Conservation (phyloP, 2,329 filamentous ascomycete species). For the Huntiella omanensis region DNA sequence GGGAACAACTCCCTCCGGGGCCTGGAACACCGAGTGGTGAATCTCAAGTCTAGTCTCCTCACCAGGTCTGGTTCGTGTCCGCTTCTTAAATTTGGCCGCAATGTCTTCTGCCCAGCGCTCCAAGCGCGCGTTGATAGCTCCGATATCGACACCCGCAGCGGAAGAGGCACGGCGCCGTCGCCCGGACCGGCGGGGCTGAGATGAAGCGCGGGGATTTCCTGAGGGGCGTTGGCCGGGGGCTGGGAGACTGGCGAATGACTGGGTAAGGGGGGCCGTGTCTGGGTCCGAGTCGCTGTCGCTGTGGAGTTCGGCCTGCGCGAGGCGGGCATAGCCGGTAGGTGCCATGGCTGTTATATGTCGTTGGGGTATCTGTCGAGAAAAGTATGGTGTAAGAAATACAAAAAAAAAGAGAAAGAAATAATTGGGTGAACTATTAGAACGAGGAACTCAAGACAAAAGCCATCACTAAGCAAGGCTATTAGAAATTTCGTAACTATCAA, state of each 20-base stretch:
- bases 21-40: slow-evolving; percentile 89
- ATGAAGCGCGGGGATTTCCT: slow-evolving; percentile 34
- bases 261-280: slow-evolving; percentile 36
- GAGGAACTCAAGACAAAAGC: too few species aligned
- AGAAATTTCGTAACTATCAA: too few species aligned
- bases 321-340: slow-evolving; percentile 66
- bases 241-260: slow-evolving; percentile 37
- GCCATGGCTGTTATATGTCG: slow-evolving; percentile 33
- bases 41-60: slow-evolving; percentile 87
- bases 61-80: slow-evolving; percentile 22
- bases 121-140: slow-evolving; percentile 88
- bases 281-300: slow-evolving; percentile 36
- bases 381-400: neutral
- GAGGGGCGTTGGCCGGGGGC: slow-evolving; percentile 27
- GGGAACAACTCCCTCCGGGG: slow-evolving; percentile 72
- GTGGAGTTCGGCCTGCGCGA: slow-evolving; percentile 63
- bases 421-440: too few species aligned
- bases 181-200: slow-evolving; percentile 22
- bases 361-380: neutral
- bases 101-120: slow-evolving; percentile 98
- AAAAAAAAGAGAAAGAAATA: too few species aligned
- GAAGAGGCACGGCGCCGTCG: slow-evolving; percentile 28
- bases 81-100: slow-evolving; percentile 85
- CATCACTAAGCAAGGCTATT: too few species aligned
- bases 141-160: slow-evolving; percentile 87